Percentiles rank a stretch among this genome's conserved stretches.
Evolutionary conservation across 768 basidiomycete species (phyloP).

Genomic region (Nidularia sp.): DNA sequence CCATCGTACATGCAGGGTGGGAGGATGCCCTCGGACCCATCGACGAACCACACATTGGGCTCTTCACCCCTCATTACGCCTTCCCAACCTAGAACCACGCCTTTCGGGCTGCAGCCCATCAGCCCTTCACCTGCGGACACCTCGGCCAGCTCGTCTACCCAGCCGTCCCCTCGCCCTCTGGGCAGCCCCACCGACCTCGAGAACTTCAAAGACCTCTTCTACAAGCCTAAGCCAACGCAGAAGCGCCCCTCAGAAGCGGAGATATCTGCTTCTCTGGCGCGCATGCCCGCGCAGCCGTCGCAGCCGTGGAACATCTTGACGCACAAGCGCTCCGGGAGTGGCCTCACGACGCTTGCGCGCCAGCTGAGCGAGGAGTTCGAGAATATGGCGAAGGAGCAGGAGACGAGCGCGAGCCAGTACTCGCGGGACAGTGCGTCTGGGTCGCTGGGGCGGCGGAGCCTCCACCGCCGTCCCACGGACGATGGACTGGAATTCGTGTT

Average conservation of each 20-base stretch:
- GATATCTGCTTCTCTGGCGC: conserved; percentile 10
- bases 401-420: conserved; percentile 20
- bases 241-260: conserved; percentile 9
- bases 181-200: conserved; percentile 64
- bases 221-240: conserved; percentile 36
- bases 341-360: conserved; percentile 45
- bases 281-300: conserved; percentile 24
- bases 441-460: conserved; percentile 4
- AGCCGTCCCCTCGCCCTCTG: conserved; percentile 47
- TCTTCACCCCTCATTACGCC: conserved; percentile 13
- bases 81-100: not conserved
- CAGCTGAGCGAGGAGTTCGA: conserved; percentile 49
- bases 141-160: conserved; percentile 30
- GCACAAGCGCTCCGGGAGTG: conserved; percentile 34
- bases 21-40: conserved; percentile 8
- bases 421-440: conserved; percentile 15
- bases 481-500: conserved; percentile 33
- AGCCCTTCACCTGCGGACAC: conserved; percentile 7
- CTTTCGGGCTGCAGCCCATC: conserved; percentile 4
- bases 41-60: conserved; percentile 15
- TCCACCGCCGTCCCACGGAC: conserved; percentile 20
- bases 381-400: conserved; percentile 28
- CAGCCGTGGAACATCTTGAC: conserved; percentile 27
- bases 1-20: conserved; percentile 11
- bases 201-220: conserved; percentile 74